Evolutionary conservation across 176 grass and related monocot genomes (phyloP).

Genomic region (Musa acuminata): DNA sequence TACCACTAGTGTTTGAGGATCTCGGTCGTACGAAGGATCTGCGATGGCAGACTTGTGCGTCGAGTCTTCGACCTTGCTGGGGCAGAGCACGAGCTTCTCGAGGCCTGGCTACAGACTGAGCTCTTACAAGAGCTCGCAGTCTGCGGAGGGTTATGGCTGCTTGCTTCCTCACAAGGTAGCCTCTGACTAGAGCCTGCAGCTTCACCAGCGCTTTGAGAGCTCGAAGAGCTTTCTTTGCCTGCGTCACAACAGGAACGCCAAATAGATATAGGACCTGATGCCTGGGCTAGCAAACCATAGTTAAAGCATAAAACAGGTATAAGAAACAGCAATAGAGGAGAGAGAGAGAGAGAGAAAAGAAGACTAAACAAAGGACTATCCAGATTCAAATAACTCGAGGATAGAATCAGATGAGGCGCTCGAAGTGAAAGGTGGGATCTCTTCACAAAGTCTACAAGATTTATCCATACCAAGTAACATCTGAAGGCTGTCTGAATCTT

Average conservation of each 20-base stretch:
- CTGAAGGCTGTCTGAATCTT: conserved; percentile 77
- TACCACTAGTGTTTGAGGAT: not conserved
- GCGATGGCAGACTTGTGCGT: conserved; percentile 19
- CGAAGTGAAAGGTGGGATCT: too few species aligned
- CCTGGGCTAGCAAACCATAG: too few species aligned
- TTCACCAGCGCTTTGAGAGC: conserved; percentile 72
- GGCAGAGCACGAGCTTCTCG: conserved; percentile 5
- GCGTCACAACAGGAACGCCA: not conserved
- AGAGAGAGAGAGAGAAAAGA: not conserved
- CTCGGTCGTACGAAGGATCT: conserved; percentile 33
- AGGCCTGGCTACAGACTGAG: conserved; percentile 29
- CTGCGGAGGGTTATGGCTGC: conserved; percentile 46
- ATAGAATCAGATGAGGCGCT: too few species aligned
- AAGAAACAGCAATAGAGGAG: too few species aligned
- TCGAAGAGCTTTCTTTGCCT: conserved; percentile 85
- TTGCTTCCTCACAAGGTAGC: conserved; percentile 83
- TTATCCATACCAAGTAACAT: conserved; percentile 60
- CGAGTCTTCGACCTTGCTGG: conserved; percentile 1
- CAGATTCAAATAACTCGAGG: not conserved
- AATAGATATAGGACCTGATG: too few species aligned
- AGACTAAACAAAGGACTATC: not conserved
- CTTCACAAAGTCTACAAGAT: not conserved
- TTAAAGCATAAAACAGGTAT: too few species aligned
- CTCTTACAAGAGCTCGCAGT: conserved; percentile 66
- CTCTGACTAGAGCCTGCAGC: conserved; percentile 80